Base-by-base conservation (phyloP, 768 basidiomycete genomes). In the Suillus subalutaceus region DNA sequence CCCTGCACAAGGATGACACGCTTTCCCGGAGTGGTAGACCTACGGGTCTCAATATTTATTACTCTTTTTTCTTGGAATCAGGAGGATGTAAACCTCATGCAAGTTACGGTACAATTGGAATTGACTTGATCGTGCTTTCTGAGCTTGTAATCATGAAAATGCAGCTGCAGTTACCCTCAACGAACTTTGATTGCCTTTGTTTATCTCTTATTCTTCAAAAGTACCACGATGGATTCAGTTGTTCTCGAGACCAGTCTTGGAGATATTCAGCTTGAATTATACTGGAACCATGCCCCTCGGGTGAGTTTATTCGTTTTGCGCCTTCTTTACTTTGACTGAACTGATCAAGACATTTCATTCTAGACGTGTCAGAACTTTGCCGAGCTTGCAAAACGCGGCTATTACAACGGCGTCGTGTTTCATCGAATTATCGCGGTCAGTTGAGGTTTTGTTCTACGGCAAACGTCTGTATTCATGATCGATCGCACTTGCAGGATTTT, bases 1-100 rank as follows among this genome's bases (percentile, higher is more conserved):
- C 95, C 96, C 95, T 97, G 95, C 96, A 97, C 94, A 97, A 97
- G 96, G 95, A 97, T 96, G 95, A 96, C 95, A 96, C 93, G 92
- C 91, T 93, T 91, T 91, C 86, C 89, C 90, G 90, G 91, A 92
- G 90, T 91, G 90, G 90, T 90, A 90, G 78, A 78, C 78, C 77
- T 79, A 79, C 78, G 77, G 78, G 78, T 78, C 78, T 79, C 77
- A 79, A 79, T 78, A 78, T 78, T 78, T 78, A 78, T 77, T 79
- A 2, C 37, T 65, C 8, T 63, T 66, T 62, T 61, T 46, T 9
- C 57, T 23, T 16, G 20, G 10, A 56, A 37, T 20, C 16, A 18
- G 50, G 26, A 53, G 30, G 18, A 44, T 53, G 26, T 30, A 15
- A 55, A 55, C 8, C 4, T 0, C 15, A 12, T 46, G 7, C 8